phyloP scores from a whole-genome alignment of 257 asterid species.

The Capsicum pubescens region DNA sequence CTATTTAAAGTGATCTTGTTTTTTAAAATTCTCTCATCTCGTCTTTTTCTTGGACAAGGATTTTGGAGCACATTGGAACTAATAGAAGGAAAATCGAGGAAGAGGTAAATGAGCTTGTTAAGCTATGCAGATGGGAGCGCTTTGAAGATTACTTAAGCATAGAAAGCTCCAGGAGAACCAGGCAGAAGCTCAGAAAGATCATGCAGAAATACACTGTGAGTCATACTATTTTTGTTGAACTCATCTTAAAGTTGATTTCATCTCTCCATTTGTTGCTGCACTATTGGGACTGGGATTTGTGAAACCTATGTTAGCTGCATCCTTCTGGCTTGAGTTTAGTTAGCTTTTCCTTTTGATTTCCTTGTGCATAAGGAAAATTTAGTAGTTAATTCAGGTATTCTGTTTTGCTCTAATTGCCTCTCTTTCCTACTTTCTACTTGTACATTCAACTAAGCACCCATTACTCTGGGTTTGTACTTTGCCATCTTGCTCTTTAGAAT shows the following conservation, averaged over 20 bases:
- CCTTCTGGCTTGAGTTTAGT: neutral
- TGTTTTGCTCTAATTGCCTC: neutral
- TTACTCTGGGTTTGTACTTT: slow-evolving; percentile 1
- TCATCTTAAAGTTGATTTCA: neutral
- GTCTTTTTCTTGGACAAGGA: slow-evolving; percentile 43
- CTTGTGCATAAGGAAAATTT: neutral
- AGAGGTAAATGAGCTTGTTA: slow-evolving; percentile 75
- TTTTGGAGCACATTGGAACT: slow-evolving; percentile 59
- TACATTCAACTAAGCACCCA: slow-evolving; percentile 10
- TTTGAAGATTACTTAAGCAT: slow-evolving; percentile 55
- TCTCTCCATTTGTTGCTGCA: slow-evolving; percentile 19
- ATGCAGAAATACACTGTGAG: slow-evolving; percentile 80
- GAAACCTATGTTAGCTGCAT: neutral
- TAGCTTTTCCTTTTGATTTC: neutral
- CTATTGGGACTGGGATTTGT: neutral
- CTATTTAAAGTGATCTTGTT: slow-evolving; percentile 9
- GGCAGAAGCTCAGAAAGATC: slow-evolving; percentile 78
- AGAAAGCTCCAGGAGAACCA: slow-evolving; percentile 69
- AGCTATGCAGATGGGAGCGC: slow-evolving; percentile 81
- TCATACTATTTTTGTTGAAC: slow-evolving; percentile 10
- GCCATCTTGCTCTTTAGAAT: slow-evolving; percentile 5
- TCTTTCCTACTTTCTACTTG: neutral
- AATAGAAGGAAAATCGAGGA: slow-evolving; percentile 65
- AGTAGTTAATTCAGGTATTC: neutral
- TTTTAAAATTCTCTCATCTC: neutral